These are phyloP conservation scores for Thalassiosira mediterranea DNA, from an alignment of 352 stramenopile species.

Conservation along the genomic window DNA sequence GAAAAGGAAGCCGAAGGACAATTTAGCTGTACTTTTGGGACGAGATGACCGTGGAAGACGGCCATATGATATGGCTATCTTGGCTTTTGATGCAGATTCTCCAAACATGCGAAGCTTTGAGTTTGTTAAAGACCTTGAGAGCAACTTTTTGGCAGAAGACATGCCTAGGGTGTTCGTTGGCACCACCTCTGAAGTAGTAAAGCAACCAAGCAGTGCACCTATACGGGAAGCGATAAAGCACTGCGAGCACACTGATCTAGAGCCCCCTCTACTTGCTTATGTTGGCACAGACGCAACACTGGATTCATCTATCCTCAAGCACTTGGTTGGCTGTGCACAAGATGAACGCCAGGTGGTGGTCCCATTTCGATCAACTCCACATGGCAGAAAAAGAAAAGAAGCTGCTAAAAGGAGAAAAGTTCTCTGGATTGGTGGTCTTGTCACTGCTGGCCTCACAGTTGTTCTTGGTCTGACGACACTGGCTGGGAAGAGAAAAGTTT, in stretches of 20 bases:
- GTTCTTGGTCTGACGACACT: conserved; percentile 39
- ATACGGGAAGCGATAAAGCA: conserved; percentile 42
- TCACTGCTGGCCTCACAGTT: conserved; percentile 62
- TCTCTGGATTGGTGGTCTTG: conserved; percentile 68
- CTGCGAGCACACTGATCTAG: conserved; percentile 65
- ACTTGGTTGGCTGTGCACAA: conserved; percentile 60
- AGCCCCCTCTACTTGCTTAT: conserved; percentile 58
- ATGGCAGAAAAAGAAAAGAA: conserved; percentile 58
- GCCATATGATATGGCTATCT: conserved; percentile 67
- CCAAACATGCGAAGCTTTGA: conserved; percentile 50
- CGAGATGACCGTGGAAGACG: conserved; percentile 18
- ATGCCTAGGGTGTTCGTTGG: conserved; percentile 68
- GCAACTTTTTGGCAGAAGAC: conserved; percentile 59
- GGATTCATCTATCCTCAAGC: conserved; percentile 36
- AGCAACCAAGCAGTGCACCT: conserved; percentile 10
- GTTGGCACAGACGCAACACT: conserved; percentile 17
- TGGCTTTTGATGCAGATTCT: conserved; percentile 73
- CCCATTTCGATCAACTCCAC: conserved; percentile 57
- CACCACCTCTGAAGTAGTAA: conserved; percentile 34
- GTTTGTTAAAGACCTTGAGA: conserved; percentile 63
- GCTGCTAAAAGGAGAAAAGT: conserved; percentile 60
- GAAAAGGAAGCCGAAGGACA: conserved; percentile 30
- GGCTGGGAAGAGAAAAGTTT: conserved; percentile 21
- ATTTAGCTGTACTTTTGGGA: conserved; percentile 47
- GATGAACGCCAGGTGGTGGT: conserved; percentile 28